Percentiles rank a stretch among this genome's conserved stretches.
phyloP scores from a whole-genome alignment of 1,139 yeast genomes.

The Geotrichum aggregatum region DNA sequence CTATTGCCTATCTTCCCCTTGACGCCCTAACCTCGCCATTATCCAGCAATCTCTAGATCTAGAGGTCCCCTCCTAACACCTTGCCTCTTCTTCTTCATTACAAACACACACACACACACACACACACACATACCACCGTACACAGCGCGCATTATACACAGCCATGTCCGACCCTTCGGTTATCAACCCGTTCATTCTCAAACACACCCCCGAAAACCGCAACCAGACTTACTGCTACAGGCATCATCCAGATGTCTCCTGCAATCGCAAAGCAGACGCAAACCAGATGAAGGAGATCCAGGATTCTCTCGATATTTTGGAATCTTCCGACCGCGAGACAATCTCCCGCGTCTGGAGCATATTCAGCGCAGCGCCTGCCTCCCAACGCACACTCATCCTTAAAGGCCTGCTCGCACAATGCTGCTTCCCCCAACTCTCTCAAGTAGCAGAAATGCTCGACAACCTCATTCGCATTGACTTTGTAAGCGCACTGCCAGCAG shows the following conservation, averaged over 20 bases:
- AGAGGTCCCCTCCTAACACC: too few species aligned
- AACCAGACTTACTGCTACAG: slow-evolving; percentile 63
- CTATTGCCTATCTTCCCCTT: too few species aligned
- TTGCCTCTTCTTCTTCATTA: too few species aligned
- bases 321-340: slow-evolving; percentile 61
- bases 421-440: slow-evolving; percentile 90
- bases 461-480: slow-evolving; percentile 83
- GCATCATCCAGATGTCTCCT: slow-evolving; percentile 79
- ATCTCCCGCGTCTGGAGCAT: slow-evolving; percentile 75
- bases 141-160: too few species aligned
- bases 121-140: too few species aligned
- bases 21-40: too few species aligned
- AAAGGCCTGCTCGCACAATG: slow-evolving; percentile 85
- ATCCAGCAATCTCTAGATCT: too few species aligned
- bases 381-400: slow-evolving; percentile 66
- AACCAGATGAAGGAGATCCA: slow-evolving; percentile 57
- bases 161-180: too few species aligned
- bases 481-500: slow-evolving; percentile 77
- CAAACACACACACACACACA: too few species aligned
- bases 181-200: slow-evolving; percentile 8
- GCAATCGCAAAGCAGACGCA: slow-evolving; percentile 69
- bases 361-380: slow-evolving; percentile 65
- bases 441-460: slow-evolving; percentile 73
- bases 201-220: slow-evolving; percentile 7
- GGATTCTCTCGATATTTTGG: slow-evolving; percentile 46